Conservation (phyloP, 148 eudicot species). For the Tetragonia tetragonoides region DNA sequence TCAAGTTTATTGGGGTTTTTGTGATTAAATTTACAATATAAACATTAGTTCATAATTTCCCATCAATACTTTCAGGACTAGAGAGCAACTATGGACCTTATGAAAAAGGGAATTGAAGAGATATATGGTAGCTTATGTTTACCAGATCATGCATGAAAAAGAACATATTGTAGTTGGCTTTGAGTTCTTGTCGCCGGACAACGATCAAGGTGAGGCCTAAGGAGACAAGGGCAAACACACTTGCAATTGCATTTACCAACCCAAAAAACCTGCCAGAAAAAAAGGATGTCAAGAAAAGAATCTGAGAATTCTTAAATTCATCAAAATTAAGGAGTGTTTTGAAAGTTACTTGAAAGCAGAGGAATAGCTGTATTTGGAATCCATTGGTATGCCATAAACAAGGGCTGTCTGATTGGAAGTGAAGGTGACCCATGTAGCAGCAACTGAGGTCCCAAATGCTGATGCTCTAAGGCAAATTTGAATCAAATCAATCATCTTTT, state of each 20-base stretch:
- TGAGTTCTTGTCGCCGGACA: conserved; percentile 22
- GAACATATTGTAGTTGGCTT: conserved; percentile 36
- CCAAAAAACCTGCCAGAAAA: conserved; percentile 49
- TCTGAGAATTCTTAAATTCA: too few species aligned
- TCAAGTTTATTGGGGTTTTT: too few species aligned
- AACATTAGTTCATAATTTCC: too few species aligned
- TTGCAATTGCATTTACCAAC: conserved; percentile 41
- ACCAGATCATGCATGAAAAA: conserved; percentile 80
- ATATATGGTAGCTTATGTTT: not conserved
- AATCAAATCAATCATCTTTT: conserved; percentile 1
- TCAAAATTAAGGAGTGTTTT: not conserved
- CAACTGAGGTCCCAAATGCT: conserved; percentile 41
- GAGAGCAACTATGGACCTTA: not conserved
- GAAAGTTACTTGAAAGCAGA: conserved; percentile 56
- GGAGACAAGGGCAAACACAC: conserved; percentile 38
- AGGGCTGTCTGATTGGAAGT: conserved; percentile 39
- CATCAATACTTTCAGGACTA: too few species aligned
- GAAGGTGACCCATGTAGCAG: conserved; percentile 45
- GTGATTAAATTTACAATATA: too few species aligned
- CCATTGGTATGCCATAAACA: conserved; percentile 39
- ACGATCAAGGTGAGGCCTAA: conserved; percentile 25
- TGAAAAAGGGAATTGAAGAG: not conserved
- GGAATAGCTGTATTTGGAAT: conserved; percentile 55
- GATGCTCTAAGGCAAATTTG: conserved; percentile 35
- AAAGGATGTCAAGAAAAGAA: too few species aligned